Percentiles rank a stretch among this genome's conserved stretches.
Conservation (phyloP, 2,329 filamentous ascomycete species). For the Fusarium nurragi region DNA sequence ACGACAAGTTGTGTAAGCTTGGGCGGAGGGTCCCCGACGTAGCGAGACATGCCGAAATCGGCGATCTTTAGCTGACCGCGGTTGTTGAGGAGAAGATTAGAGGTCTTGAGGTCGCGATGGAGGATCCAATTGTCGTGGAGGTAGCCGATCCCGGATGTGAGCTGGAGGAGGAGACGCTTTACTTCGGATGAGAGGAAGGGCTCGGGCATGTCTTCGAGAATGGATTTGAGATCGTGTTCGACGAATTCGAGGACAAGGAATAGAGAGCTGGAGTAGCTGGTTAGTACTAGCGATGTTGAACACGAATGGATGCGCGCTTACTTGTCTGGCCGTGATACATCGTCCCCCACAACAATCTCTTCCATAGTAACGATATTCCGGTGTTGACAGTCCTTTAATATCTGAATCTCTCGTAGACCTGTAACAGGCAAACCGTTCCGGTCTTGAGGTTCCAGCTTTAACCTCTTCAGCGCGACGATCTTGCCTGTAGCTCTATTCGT, state of each 20-base stretch:
- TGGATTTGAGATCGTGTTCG: slow-evolving; percentile 93
- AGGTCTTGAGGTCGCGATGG: slow-evolving; percentile 92
- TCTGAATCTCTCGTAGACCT: slow-evolving; percentile 92
- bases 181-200: slow-evolving; percentile 92
- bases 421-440: slow-evolving; percentile 84
- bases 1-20: slow-evolving; percentile 93
- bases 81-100: slow-evolving; percentile 94
- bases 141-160: slow-evolving; percentile 82
- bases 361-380: slow-evolving; percentile 82
- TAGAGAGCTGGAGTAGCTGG: slow-evolving; percentile 64
- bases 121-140: slow-evolving; percentile 92
- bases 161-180: slow-evolving; percentile 88
- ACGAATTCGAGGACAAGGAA: slow-evolving; percentile 97
- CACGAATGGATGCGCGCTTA: slow-evolving; percentile 47
- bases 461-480: slow-evolving; percentile 90
- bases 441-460: slow-evolving; percentile 87
- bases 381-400: slow-evolving; percentile 82
- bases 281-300: slow-evolving; percentile 13
- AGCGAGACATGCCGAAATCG: slow-evolving; percentile 97
- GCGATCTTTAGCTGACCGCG: slow-evolving; percentile 94
- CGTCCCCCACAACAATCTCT: slow-evolving; percentile 84
- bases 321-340: slow-evolving; percentile 63
- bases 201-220: slow-evolving; percentile 93
- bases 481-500: slow-evolving; percentile 76
- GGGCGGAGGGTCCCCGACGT: slow-evolving; percentile 79